Conservation (phyloP, 805 yeast genomes). For the Barnettozyma populi region DNA sequence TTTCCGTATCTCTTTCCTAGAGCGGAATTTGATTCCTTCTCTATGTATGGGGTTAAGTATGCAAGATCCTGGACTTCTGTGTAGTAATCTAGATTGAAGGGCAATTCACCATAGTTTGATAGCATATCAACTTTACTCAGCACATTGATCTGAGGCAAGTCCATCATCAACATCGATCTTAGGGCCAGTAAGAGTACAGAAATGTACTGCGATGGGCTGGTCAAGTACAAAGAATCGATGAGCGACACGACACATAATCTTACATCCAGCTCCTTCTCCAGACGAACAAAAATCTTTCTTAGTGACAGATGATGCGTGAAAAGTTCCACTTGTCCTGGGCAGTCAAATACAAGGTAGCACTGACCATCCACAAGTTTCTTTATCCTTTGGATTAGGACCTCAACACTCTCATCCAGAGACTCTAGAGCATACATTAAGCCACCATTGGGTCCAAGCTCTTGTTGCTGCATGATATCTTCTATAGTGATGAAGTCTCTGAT, state of each 20-base stretch:
- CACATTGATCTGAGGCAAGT: slow-evolving; percentile 89
- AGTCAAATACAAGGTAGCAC: slow-evolving; percentile 74
- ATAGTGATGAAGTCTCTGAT: slow-evolving; percentile 70
- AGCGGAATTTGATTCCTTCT: slow-evolving; percentile 64
- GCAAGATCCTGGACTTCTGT: slow-evolving; percentile 86
- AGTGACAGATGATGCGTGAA: slow-evolving; percentile 86
- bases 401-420: slow-evolving; percentile 48
- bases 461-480: slow-evolving; percentile 73
- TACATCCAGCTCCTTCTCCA: slow-evolving; percentile 61
- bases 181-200: slow-evolving; percentile 75
- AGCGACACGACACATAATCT: slow-evolving; percentile 81
- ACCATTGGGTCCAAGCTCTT: slow-evolving; percentile 78
- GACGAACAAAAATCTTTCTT: slow-evolving; percentile 54
- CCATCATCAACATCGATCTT: slow-evolving; percentile 89
- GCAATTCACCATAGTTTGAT: slow-evolving; percentile 69
- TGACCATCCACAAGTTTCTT: slow-evolving; percentile 45
- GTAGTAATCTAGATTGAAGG: slow-evolving; percentile 79
- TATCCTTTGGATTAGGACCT: slow-evolving; percentile 52
- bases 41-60: slow-evolving; percentile 60
- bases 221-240: slow-evolving; percentile 75
- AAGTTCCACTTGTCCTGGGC: slow-evolving; percentile 95
- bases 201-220: slow-evolving; percentile 84
- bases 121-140: slow-evolving; percentile 85
- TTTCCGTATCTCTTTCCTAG: slow-evolving; percentile 57
- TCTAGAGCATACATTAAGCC: slow-evolving; percentile 89